A percentile compares a stretch with the other conserved stretches of the same genome.
These are phyloP conservation scores for Fennellomyces sp. DNA, from an alignment of 371 early-diverging fungal genomes.

Conservation along the genomic window DNA sequence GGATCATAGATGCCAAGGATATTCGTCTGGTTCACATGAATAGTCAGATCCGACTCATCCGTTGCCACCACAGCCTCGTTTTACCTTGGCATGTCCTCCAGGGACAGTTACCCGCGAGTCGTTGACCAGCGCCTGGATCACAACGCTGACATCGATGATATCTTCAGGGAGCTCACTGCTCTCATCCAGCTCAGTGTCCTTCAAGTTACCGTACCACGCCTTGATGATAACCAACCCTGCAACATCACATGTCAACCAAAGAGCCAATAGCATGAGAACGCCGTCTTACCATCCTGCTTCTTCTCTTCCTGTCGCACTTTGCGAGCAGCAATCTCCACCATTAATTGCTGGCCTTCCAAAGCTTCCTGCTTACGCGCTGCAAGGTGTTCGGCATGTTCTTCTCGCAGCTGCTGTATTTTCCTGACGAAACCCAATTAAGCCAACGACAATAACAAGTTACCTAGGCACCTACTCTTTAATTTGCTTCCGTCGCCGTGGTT, in stretches of 20 bases:
- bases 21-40: slow-evolving; percentile 56
- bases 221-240: slow-evolving; percentile 82
- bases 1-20: slow-evolving; percentile 97
- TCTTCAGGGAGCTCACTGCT: slow-evolving; percentile 24
- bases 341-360: slow-evolving; percentile 71
- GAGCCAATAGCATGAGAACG: too few species aligned
- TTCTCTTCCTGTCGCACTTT: slow-evolving; percentile 70
- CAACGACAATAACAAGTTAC: not conserved
- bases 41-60: too few species aligned
- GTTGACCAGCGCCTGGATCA: slow-evolving; percentile 83
- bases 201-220: slow-evolving; percentile 84
- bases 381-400: slow-evolving; percentile 78
- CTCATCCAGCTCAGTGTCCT: slow-evolving; percentile 25
- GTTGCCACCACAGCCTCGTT: too few species aligned
- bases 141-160: slow-evolving; percentile 84
- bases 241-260: not conserved
- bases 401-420: slow-evolving; percentile 73
- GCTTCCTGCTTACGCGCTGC: slow-evolving; percentile 78
- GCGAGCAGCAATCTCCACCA: slow-evolving; percentile 72
- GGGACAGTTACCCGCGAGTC: slow-evolving; percentile 88
- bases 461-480: slow-evolving; percentile 57
- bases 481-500: slow-evolving; percentile 67
- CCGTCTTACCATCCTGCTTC: slow-evolving; percentile 56
- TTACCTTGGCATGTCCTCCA: slow-evolving; percentile 85
- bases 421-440: slow-evolving; percentile 25